phyloP scores from a whole-genome alignment of 768 basidiomycete genomes.

The Hygrocybe punicea region DNA sequence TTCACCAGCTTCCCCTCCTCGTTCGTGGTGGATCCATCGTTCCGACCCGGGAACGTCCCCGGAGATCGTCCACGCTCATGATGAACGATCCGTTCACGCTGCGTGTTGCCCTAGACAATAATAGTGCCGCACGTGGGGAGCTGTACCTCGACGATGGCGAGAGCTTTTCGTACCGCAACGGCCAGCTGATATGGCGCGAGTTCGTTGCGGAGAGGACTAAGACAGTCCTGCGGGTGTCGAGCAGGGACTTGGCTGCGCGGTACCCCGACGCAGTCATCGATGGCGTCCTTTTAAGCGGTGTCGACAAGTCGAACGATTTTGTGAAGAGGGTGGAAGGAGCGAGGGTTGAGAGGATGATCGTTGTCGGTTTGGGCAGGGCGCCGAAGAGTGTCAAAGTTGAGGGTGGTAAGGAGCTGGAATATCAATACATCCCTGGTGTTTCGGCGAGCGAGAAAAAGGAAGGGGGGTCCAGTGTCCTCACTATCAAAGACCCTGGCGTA shows the following conservation, averaged over 20 bases:
- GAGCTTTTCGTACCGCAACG: slow-evolving; percentile 67
- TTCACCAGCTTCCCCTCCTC: slow-evolving; percentile 79
- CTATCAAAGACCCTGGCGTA: slow-evolving; percentile 72
- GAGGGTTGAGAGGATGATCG: slow-evolving; percentile 75
- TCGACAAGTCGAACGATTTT: slow-evolving; percentile 61
- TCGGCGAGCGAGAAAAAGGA: slow-evolving; percentile 56
- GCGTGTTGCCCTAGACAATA: slow-evolving; percentile 69
- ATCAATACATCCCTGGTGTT: slow-evolving; percentile 63
- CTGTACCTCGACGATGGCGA: slow-evolving; percentile 96
- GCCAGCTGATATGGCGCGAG: slow-evolving; percentile 80
- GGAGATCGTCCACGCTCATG: slow-evolving; percentile 84
- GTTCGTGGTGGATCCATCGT: slow-evolving; percentile 90
- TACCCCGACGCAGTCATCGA: slow-evolving; percentile 49
- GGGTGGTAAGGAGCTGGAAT: slow-evolving; percentile 53
- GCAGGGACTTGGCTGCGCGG: slow-evolving; percentile 49
- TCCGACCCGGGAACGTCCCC: slow-evolving; percentile 80
- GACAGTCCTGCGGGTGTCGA: slow-evolving; percentile 48
- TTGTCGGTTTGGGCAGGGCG: slow-evolving; percentile 64
- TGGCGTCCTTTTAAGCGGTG: slow-evolving; percentile 46
- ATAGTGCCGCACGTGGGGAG: slow-evolving; percentile 65
- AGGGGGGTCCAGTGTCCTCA: slow-evolving; percentile 62
- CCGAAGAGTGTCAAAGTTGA: slow-evolving; percentile 60
- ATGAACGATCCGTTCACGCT: slow-evolving; percentile 91
- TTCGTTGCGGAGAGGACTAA: slow-evolving; percentile 56
- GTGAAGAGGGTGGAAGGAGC: slow-evolving; percentile 65